Conservation (phyloP, 2,329 filamentous ascomycete species). For the Scytalidium lignicola region DNA sequence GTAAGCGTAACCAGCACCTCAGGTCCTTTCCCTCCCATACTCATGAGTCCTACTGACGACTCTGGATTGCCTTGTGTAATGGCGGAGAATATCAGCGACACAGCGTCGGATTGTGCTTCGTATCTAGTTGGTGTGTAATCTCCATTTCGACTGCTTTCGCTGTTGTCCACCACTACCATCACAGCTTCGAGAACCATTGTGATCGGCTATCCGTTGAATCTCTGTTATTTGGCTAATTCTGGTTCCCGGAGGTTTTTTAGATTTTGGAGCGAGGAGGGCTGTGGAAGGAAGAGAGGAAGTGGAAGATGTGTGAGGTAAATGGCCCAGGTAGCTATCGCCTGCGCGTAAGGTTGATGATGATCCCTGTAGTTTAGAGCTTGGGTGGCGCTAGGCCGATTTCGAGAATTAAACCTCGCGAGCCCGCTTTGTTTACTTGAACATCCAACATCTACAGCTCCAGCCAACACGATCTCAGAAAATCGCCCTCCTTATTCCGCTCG, state of each 20-base stretch:
- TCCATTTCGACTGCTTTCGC: conserved; percentile 95
- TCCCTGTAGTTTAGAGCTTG: conserved; percentile 17
- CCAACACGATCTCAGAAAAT: background rate
- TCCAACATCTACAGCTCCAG: background rate
- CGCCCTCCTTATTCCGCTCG: too few species aligned
- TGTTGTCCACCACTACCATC: conserved; percentile 99
- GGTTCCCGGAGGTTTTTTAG: conserved; percentile 1
- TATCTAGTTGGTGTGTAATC: conserved; percentile 89
- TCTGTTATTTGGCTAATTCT: background rate
- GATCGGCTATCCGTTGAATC: conserved; percentile 24
- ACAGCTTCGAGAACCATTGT: conserved; percentile 98
- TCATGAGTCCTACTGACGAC: conserved; percentile 96
- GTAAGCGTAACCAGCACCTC: conserved; percentile 96
- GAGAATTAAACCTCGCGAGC: conserved; percentile 14
- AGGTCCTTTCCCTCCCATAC: conserved; percentile 96
- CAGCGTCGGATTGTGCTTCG: conserved; percentile 92
- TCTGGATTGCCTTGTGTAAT: conserved; percentile 95
- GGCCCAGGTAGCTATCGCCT: conserved; percentile 21
- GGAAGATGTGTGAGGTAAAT: conserved; percentile 2
- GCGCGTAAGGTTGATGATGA: conserved; percentile 16
- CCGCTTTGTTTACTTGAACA: conserved; percentile 36
- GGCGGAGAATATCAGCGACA: conserved; percentile 90
- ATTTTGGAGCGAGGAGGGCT: conserved; percentile 1
- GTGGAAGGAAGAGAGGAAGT: conserved; percentile 6
- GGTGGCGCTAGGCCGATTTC: conserved; percentile 9